These are phyloP conservation scores for Suhomyces faveliae DNA, from an alignment of 805 yeast species.

Conservation along the genomic window DNA sequence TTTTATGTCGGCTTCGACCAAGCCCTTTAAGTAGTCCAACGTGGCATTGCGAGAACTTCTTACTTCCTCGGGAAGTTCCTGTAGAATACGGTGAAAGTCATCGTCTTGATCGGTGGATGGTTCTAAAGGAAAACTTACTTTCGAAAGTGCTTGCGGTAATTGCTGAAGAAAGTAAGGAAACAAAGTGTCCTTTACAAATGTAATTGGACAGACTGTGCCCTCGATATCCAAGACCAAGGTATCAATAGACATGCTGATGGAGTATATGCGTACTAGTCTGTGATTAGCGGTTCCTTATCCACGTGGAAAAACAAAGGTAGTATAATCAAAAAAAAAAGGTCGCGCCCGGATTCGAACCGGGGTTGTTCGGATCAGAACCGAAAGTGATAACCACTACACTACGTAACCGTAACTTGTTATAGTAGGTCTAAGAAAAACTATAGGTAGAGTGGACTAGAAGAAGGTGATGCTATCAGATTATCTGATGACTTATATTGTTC, in stretches of 20 bases:
- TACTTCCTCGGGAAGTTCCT: conserved; percentile 45
- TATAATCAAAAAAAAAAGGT: conserved; percentile 38
- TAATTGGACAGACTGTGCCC: conserved; percentile 90
- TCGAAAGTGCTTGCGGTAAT: conserved; percentile 42
- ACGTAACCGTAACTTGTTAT: conserved; percentile 23
- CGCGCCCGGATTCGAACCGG: conserved; percentile 87
- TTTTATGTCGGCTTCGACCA: conserved; percentile 70
- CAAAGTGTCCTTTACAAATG: conserved; percentile 76
- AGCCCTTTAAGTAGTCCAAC: conserved; percentile 46
- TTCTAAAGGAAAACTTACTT: conserved; percentile 23
- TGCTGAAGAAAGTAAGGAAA: conserved; percentile 68
- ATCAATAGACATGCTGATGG: conserved; percentile 1
- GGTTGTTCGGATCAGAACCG: conserved; percentile 81
- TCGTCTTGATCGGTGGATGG: conserved; percentile 11
- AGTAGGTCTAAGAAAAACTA: not conserved
- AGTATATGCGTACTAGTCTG: not conserved
- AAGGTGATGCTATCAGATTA: too few relatives aligned
- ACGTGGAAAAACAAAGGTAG: not conserved
- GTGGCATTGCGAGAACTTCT: conserved; percentile 30
- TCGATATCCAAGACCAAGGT: conserved; percentile 69
- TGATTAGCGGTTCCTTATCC: not conserved
- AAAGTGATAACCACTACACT: conserved; percentile 81
- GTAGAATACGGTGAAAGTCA: conserved; percentile 32
- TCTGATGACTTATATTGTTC: too few relatives aligned
- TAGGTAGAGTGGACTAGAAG: not conserved